phyloP scores from a whole-genome alignment of 495 filamentous ascomycete species.

The Recurvomyces mirabilis region DNA sequence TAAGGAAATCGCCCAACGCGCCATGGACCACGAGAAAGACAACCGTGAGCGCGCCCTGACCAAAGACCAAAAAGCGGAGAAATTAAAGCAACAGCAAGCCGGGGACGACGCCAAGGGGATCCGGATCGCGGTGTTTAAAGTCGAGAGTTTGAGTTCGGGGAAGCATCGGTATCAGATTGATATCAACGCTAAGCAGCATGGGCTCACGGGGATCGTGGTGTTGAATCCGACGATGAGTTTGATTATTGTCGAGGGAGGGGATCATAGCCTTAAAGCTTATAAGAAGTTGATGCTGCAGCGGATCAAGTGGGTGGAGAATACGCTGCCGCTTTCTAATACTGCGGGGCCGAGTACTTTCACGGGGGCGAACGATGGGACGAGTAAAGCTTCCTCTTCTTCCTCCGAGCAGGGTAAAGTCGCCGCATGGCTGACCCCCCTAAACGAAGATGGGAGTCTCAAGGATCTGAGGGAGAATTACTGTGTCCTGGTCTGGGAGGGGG shows the following conservation, averaged over 20 bases:
- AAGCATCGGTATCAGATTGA: slow-evolving; percentile 86
- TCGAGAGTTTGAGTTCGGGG: slow-evolving; percentile 76
- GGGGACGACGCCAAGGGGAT: slow-evolving; percentile 81
- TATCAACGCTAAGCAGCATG: slow-evolving; percentile 80
- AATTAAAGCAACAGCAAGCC: slow-evolving; percentile 70
- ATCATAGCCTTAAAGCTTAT: slow-evolving; percentile 66
- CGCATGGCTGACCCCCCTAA: slow-evolving; percentile 64
- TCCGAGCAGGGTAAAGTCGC: slow-evolving; percentile 17
- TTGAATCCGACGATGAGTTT: slow-evolving; percentile 79
- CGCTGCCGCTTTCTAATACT: slow-evolving; percentile 45
- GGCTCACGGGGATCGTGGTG: slow-evolving; percentile 75
- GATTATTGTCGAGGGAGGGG: slow-evolving; percentile 84
- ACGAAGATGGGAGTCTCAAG: slow-evolving; percentile 62
- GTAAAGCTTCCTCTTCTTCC: slow-evolving; percentile 14
- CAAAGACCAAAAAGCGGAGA: slow-evolving; percentile 80
- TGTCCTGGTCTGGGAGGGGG: slow-evolving; percentile 75
- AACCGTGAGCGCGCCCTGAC: slow-evolving; percentile 87
- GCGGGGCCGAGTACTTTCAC: slow-evolving; percentile 36
- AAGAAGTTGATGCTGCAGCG: slow-evolving; percentile 85
- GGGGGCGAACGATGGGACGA: slow-evolving; percentile 7
- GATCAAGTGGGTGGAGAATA: slow-evolving; percentile 88
- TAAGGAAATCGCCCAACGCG: slow-evolving; percentile 75
- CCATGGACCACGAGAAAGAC: slow-evolving; percentile 56
- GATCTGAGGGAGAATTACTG: slow-evolving; percentile 73
- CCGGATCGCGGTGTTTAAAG: slow-evolving; percentile 72